phyloP scores from a whole-genome alignment of 164 flowering plant species.

The Santalum album region DNA sequence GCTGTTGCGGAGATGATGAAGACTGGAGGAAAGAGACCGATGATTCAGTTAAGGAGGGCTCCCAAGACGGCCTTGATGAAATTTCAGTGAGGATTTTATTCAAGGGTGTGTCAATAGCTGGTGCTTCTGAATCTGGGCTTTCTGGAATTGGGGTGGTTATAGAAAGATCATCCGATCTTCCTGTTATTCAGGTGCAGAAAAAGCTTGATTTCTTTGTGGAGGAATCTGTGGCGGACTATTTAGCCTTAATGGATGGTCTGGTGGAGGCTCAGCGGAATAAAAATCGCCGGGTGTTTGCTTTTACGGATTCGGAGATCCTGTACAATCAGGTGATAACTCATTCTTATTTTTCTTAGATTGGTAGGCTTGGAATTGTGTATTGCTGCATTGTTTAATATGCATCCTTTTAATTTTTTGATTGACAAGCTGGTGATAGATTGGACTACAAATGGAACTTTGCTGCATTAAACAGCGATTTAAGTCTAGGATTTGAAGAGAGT shows the following conservation, averaged over 20 bases:
- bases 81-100: slow-evolving; percentile 56
- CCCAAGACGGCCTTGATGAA: slow-evolving; percentile 30
- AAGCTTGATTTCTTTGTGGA: slow-evolving; percentile 78
- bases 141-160: slow-evolving; percentile 84
- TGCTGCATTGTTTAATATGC: no score
- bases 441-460: no score
- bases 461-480: no score
- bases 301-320: slow-evolving; percentile 60
- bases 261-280: slow-evolving; percentile 41
- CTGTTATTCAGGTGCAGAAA: slow-evolving; percentile 60
- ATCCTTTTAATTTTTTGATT: no score
- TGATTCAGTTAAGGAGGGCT: slow-evolving; percentile 27
- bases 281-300: slow-evolving; percentile 41
- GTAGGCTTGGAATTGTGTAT: no score
- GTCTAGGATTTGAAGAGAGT: no score
- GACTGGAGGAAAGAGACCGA: slow-evolving; percentile 51
- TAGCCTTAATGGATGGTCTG: slow-evolving; percentile 83
- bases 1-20: slow-evolving; percentile 57
- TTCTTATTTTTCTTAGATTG: no score
- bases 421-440: no score
- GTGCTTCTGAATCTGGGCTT: slow-evolving; percentile 36
- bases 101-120: slow-evolving; percentile 62
- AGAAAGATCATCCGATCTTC: slow-evolving; percentile 31
- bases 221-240: slow-evolving; percentile 63
- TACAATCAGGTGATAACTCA: slow-evolving; percentile 47